These are phyloP conservation scores for Protostelium mycophagum DNA, from an alignment of 78 protist species.

Conservation along the genomic window DNA sequence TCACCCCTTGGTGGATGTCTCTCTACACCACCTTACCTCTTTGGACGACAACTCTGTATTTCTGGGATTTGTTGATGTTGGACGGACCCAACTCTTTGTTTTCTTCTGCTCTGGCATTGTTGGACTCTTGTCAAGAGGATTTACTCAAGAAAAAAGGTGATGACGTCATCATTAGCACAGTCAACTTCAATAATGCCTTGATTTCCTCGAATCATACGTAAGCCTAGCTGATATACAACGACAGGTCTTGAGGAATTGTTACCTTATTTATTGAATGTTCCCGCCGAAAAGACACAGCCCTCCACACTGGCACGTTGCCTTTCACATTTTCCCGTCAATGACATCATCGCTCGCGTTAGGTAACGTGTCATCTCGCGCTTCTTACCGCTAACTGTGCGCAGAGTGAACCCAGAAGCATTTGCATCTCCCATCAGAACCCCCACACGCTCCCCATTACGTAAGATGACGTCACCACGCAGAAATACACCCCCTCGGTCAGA, in stretches of 20 bases:
- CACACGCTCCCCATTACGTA: not conserved
- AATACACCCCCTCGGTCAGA: too few species aligned
- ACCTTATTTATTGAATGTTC: not conserved
- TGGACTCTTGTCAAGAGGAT: not conserved
- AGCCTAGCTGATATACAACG: too few species aligned
- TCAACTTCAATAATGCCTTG: not conserved
- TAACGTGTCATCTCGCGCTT: not conserved
- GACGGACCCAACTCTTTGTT: not conserved
- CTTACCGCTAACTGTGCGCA: not conserved
- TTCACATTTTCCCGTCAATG: not conserved
- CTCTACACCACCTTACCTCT: not conserved
- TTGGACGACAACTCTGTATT: not conserved
- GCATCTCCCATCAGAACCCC: not conserved
- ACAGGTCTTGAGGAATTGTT: not conserved
- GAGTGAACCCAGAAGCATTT: not conserved
- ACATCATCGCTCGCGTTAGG: not conserved
- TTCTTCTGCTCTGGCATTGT: not conserved
- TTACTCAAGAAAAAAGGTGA: not conserved
- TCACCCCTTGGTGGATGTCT: not conserved
- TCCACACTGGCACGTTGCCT: not conserved
- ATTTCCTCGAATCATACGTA: too few species aligned
- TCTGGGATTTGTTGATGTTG: not conserved
- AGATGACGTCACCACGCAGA: not conserved
- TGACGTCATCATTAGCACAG: not conserved
- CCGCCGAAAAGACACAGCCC: not conserved